phyloP scores from a whole-genome alignment of 352 stramenopile genomes.

The Globisporangium spiculum region DNA sequence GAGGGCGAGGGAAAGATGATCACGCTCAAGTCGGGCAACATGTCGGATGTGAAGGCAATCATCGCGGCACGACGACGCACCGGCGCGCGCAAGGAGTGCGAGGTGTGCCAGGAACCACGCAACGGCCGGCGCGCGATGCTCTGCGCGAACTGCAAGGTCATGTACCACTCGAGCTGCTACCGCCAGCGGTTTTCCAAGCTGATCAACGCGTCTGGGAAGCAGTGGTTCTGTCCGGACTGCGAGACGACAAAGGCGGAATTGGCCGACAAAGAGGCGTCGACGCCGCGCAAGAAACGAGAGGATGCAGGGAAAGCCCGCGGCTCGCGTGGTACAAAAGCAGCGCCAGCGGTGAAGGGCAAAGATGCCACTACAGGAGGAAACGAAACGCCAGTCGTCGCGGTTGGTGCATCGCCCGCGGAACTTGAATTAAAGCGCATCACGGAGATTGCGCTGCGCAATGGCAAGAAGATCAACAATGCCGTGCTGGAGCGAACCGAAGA shows the following conservation, averaged over 20 bases:
- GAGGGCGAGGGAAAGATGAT: constrained; percentile 10
- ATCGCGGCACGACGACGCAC: constrained; percentile 68
- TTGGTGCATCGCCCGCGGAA: constrained; percentile 21
- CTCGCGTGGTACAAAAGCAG: constrained; percentile 21
- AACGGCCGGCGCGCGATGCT: constrained; percentile 77
- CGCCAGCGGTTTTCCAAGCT: constrained; percentile 75
- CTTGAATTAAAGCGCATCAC: constrained; percentile 61
- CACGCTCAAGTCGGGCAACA: constrained; percentile 46
- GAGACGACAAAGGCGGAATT: constrained; percentile 37
- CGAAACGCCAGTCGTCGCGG: not conserved
- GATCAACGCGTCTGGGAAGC: constrained; percentile 52
- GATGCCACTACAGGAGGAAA: constrained; percentile 13
- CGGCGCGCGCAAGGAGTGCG: constrained; percentile 63
- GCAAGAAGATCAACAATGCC: constrained; percentile 70
- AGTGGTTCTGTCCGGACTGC: constrained; percentile 83
- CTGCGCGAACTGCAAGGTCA: constrained; percentile 75
- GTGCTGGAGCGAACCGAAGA: constrained; percentile 78
- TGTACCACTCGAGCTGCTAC: constrained; percentile 86
- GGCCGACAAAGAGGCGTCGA: constrained; percentile 35
- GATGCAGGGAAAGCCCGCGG: constrained; percentile 24
- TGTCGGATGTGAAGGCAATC: constrained; percentile 63
- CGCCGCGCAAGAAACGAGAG: constrained; percentile 39
- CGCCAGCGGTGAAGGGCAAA: not conserved
- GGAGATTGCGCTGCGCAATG: constrained; percentile 62
- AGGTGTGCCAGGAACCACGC: constrained; percentile 69